phyloP scores from a whole-genome alignment of 371 early-diverging fungal genomes.

The Circinella umbellata region DNA sequence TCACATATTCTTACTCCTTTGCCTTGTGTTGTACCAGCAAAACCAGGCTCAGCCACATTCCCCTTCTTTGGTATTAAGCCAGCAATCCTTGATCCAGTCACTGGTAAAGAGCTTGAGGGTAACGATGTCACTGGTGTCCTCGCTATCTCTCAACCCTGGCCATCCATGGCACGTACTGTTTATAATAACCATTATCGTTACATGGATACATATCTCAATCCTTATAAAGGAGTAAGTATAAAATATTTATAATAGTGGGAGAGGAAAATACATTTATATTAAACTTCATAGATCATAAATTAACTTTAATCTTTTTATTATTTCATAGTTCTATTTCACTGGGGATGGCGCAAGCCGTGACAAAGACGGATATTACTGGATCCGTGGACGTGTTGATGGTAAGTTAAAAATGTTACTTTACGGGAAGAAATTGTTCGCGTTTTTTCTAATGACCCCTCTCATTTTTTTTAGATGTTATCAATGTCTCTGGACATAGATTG shows the following conservation, averaged over 20 bases:
- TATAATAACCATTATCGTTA: slow-evolving; percentile 90
- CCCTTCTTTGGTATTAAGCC: slow-evolving; percentile 98
- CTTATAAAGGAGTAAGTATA: slow-evolving; percentile 67
- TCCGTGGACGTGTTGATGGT: slow-evolving; percentile 91
- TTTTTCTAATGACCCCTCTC: background rate
- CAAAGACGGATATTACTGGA: slow-evolving; percentile 93
- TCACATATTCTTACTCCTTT: slow-evolving; percentile 94
- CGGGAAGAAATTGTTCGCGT: background rate
- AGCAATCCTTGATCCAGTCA: slow-evolving; percentile 81
- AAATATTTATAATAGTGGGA: too few species aligned
- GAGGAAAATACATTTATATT: background rate
- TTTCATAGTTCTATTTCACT: slow-evolving; percentile 57
- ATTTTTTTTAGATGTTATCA: slow-evolving; percentile 80
- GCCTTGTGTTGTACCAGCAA: slow-evolving; percentile 85
- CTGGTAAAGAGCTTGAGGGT: slow-evolving; percentile 76
- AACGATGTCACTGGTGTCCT: slow-evolving; percentile 90
- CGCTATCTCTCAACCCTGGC: slow-evolving; percentile 88
- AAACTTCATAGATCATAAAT: background rate
- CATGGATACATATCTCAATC: slow-evolving; percentile 87
- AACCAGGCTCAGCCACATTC: slow-evolving; percentile 96
- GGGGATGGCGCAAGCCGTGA: slow-evolving; percentile 92
- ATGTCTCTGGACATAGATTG: slow-evolving; percentile 98
- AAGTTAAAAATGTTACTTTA: slow-evolving; percentile 9
- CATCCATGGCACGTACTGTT: slow-evolving; percentile 93
- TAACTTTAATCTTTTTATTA: background rate